Conservation (phyloP, 2,329 filamentous ascomycete genomes). For the Xylogone sp. region DNA sequence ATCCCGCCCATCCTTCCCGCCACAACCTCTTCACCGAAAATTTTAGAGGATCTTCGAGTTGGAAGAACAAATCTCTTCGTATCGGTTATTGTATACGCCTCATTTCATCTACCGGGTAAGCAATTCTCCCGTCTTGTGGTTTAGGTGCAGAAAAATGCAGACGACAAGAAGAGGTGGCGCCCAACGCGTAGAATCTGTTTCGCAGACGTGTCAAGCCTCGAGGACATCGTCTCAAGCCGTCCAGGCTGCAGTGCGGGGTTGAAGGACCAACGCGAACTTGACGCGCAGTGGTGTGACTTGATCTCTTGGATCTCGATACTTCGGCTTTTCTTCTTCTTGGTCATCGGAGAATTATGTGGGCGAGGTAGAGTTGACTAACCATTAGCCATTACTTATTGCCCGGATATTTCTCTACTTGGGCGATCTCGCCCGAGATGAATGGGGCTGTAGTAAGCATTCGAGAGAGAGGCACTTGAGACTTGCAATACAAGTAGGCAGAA, state of each 20-base stretch:
- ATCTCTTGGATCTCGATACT: not conserved
- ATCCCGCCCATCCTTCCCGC: too few species aligned
- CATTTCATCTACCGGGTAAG: not conserved
- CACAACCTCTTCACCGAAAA: too few species aligned
- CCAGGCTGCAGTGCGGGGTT: not conserved
- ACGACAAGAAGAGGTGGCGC: not conserved
- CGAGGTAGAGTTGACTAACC: too few species aligned
- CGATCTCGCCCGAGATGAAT: too few species aligned
- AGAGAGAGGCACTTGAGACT: too few species aligned
- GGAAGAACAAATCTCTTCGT: too few species aligned
- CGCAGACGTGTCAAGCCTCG: not conserved
- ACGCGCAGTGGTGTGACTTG: not conserved
- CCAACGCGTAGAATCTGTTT: not conserved
- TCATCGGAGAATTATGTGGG: not conserved
- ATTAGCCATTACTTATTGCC: too few species aligned
- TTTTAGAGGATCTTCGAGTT: too few species aligned
- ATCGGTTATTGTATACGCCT: too few species aligned
- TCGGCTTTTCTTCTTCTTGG: not conserved
- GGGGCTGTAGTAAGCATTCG: too few species aligned
- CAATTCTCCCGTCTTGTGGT: not conserved
- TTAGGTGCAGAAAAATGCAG: not conserved
- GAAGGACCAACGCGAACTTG: not conserved
- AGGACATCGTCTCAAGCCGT: not conserved
- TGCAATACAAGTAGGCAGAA: too few species aligned
- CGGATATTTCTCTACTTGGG: too few species aligned